These are phyloP conservation scores for Larix kaempferi DNA, from an alignment of 75 land plant genomes.

Conservation along the genomic window DNA sequence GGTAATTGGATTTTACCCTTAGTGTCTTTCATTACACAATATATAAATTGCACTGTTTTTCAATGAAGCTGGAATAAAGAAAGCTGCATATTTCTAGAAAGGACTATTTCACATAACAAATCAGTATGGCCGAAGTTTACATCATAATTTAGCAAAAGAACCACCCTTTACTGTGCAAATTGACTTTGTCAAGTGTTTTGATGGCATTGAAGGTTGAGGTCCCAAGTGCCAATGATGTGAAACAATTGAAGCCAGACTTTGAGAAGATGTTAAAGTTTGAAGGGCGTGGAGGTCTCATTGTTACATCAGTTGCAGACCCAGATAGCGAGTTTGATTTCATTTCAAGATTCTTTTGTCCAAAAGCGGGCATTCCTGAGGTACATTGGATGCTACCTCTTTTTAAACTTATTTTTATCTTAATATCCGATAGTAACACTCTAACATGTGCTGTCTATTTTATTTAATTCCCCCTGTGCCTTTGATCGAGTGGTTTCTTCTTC, in stretches of 20 bases:
- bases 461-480: too few relatives aligned
- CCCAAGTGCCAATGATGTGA: conserved; percentile 23
- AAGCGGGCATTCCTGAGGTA: conserved; percentile 37
- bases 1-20: conserved; percentile 14
- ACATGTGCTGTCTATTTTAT: too few relatives aligned
- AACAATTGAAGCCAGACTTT: conserved; percentile 27
- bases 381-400: neutral
- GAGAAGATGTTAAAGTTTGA: conserved; percentile 24
- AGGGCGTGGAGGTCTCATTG: conserved; percentile 46
- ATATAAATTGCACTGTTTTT: neutral
- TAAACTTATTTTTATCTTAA: neutral
- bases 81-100: neutral
- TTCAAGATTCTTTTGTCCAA: conserved; percentile 46
- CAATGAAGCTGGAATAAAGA: neutral
- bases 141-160: neutral
- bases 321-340: conserved; percentile 28
- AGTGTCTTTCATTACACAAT: neutral
- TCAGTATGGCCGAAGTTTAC: neutral
- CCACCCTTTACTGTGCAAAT: neutral
- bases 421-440: too few relatives aligned
- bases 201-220: conserved; percentile 31
- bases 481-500: neutral
- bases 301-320: conserved; percentile 27
- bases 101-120: neutral
- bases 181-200: neutral